A percentile compares a stretch with the other conserved stretches of the same genome.
phyloP scores from a whole-genome alignment of 2,329 filamentous ascomycete species.

The Fusarium sp. region DNA sequence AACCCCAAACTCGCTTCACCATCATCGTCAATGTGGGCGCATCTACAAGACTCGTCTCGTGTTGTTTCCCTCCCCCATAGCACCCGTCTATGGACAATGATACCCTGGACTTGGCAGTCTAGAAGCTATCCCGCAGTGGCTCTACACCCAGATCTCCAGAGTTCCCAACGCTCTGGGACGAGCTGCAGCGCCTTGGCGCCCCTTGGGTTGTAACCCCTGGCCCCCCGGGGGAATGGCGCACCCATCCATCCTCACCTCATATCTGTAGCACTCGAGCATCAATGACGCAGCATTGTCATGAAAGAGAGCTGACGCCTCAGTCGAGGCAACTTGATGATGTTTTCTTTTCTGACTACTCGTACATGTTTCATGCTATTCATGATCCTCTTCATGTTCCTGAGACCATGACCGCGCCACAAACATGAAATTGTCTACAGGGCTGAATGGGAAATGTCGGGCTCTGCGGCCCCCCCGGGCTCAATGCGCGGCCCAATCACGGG shows the following conservation, averaged over 20 bases:
- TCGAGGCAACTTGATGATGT: conserved; percentile 13
- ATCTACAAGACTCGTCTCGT: conserved; percentile 20
- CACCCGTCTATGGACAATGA: neutral
- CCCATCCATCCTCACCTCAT: conserved; percentile 10
- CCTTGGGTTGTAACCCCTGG: conserved; percentile 17
- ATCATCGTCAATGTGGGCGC: conserved; percentile 9
- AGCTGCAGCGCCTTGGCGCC: conserved; percentile 16
- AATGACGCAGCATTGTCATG: neutral
- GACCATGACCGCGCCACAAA: conserved; percentile 3
- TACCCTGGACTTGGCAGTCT: conserved; percentile 6
- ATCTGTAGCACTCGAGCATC: conserved; percentile 26
- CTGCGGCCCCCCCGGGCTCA: conserved; percentile 26
- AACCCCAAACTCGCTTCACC: conserved; percentile 27
- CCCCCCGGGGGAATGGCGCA: neutral
- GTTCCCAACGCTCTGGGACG: conserved; percentile 30
- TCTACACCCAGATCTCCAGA: conserved; percentile 26
- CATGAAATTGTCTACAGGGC: conserved; percentile 28
- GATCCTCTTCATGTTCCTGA: conserved; percentile 4
- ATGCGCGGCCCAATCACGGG: conserved; percentile 46
- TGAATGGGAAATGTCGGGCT: conserved; percentile 29
- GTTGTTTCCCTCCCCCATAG: conserved; percentile 24
- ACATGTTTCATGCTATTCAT: neutral
- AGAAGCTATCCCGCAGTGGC: conserved; percentile 20
- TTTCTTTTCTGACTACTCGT: neutral
- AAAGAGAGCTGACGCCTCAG: conserved; percentile 6